Conservation (phyloP, 768 basidiomycete species). For the Kwoniella pini region DNA sequence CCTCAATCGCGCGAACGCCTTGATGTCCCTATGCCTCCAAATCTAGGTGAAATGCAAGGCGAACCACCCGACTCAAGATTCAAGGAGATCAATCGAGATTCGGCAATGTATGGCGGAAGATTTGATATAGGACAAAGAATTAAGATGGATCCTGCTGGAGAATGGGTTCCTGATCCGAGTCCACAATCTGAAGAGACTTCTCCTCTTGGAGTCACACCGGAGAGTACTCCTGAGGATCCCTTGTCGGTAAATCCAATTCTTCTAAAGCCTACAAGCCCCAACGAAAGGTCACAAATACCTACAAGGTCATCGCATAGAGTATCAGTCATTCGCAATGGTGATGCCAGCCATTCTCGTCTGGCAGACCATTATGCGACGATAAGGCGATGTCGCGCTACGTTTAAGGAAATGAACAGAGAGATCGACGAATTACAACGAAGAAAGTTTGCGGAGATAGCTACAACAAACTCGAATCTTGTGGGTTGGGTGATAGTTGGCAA, state of each 20-base stretch:
- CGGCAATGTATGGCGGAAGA: slow-evolving; percentile 42
- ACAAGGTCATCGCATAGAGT: slow-evolving; percentile 5
- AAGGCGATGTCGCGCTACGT: slow-evolving; percentile 66
- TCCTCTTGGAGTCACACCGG: not conserved
- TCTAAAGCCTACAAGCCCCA: not conserved
- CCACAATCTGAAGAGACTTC: slow-evolving; percentile 9
- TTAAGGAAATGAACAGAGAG: slow-evolving; percentile 72
- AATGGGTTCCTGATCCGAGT: slow-evolving; percentile 57
- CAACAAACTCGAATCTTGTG: slow-evolving; percentile 61
- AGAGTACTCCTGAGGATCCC: not conserved
- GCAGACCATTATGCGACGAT: slow-evolving; percentile 66
- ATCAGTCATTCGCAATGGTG: slow-evolving; percentile 55
- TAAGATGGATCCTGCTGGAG: slow-evolving; percentile 61
- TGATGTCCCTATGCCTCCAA: not conserved
- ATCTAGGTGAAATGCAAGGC: not conserved
- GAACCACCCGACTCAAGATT: slow-evolving; percentile 60
- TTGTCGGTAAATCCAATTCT: not conserved
- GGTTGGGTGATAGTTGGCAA: slow-evolving; percentile 78
- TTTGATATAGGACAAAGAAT: slow-evolving; percentile 63
- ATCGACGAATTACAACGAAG: slow-evolving; percentile 69
- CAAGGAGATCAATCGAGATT: slow-evolving; percentile 69
- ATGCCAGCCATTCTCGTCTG: not conserved
- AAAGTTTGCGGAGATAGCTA: slow-evolving; percentile 71
- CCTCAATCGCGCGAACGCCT: slow-evolving; percentile 3
- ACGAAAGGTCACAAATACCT: not conserved